A percentile compares a stretch with the other conserved stretches of the same genome.
phyloP scores from a whole-genome alignment of 1,284 basidiomycete species.

The Sporisorium exsertum region DNA sequence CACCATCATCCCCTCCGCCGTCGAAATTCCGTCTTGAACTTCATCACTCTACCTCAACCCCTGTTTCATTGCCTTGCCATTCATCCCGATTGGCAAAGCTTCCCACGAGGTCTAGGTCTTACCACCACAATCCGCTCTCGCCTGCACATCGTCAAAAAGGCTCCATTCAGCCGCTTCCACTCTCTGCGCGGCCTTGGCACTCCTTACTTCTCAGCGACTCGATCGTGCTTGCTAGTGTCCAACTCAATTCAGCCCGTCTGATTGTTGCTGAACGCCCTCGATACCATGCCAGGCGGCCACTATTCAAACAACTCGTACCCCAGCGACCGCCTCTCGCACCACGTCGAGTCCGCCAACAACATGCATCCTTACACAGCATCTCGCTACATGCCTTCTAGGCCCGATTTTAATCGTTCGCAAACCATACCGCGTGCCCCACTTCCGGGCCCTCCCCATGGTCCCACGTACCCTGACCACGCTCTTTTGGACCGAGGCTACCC shows the following conservation, averaged over 20 bases:
- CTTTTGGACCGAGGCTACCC: conserved; percentile 32
- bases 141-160: conserved; percentile 7
- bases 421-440: conserved; percentile 33
- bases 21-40: no score
- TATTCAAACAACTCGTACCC: conserved; percentile 26
- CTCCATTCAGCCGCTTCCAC: conserved; percentile 42
- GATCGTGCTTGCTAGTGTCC: neutral
- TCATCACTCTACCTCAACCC: neutral
- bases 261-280: neutral
- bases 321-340: conserved; percentile 29
- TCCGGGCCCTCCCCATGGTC: conserved; percentile 37
- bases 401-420: conserved; percentile 42
- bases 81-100: conserved; percentile 7
- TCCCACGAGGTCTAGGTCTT: neutral
- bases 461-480: conserved; percentile 38
- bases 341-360: conserved; percentile 14
- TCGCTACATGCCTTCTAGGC: conserved; percentile 21
- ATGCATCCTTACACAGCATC: conserved; percentile 25
- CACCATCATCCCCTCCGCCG: neutral
- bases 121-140: conserved; percentile 10
- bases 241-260: neutral
- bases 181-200: neutral
- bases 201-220: neutral
- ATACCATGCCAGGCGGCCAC: conserved; percentile 18
- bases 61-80: conserved; percentile 5